Evolutionary conservation across 371 early-diverging fungal genomes (phyloP).

Genomic region (Mucor mucedo): DNA sequence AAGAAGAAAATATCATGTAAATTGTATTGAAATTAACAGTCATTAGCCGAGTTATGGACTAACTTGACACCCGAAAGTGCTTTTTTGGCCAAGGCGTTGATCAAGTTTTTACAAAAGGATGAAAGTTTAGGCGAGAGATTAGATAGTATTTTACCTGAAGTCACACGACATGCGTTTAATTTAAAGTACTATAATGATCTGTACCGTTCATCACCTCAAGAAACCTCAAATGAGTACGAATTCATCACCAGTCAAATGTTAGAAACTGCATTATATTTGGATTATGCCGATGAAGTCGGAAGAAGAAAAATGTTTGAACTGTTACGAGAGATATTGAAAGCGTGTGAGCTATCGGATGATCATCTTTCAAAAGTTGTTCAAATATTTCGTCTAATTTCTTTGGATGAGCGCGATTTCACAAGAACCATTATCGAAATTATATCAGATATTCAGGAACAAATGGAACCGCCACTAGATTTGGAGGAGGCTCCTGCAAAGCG

Average conservation of each 20-base stretch:
- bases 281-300: constrained; percentile 89
- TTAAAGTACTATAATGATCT: constrained; percentile 70
- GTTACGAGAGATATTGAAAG: constrained; percentile 76
- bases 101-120: constrained; percentile 58
- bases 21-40: no score
- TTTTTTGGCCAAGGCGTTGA: constrained; percentile 71
- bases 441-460: constrained; percentile 48
- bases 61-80: constrained; percentile 80
- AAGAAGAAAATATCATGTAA: constrained; percentile 1
- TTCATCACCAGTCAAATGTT: constrained; percentile 81
- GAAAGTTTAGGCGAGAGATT: constrained; percentile 60
- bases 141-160: constrained; percentile 77
- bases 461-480: neutral
- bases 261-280: constrained; percentile 74
- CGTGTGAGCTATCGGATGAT: constrained; percentile 73
- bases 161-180: constrained; percentile 70
- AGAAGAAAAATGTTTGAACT: constrained; percentile 79
- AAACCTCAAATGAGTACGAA: constrained; percentile 42
- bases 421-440: constrained; percentile 81
- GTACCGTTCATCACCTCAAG: constrained; percentile 32
- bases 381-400: constrained; percentile 72
- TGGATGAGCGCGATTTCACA: constrained; percentile 87
- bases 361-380: constrained; percentile 74
- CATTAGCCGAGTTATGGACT: constrained; percentile 73
- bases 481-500: constrained; percentile 23